phyloP scores from a whole-genome alignment of 2,329 filamentous ascomycete genomes.

The Fusarium sacchari region DNA sequence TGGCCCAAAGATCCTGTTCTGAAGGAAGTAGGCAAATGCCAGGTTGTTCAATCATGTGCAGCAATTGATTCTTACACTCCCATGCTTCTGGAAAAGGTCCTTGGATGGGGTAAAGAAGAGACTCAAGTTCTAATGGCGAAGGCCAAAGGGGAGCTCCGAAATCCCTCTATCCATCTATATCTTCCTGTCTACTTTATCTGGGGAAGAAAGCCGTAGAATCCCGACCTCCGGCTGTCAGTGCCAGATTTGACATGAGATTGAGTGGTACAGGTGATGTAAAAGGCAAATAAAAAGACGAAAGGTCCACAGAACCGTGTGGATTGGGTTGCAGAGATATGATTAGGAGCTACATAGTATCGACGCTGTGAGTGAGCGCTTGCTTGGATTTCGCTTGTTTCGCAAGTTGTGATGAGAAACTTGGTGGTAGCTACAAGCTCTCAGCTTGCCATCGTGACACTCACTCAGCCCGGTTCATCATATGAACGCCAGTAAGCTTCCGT shows the following conservation, averaged over 20 bases:
- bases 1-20: slow-evolving; percentile 25
- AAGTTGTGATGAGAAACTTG: neutral
- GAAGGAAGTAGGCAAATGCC: slow-evolving; percentile 25
- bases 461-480: neutral
- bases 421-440: neutral
- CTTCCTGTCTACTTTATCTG: slow-evolving; percentile 26
- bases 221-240: neutral
- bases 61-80: slow-evolving; percentile 34
- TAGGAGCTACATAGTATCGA: neutral
- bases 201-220: slow-evolving; percentile 18
- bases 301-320: neutral
- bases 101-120: slow-evolving; percentile 33
- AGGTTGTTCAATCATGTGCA: slow-evolving; percentile 25
- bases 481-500: neutral
- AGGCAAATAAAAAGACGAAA: neutral
- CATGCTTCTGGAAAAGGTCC: slow-evolving; percentile 21
- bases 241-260: rapidly evolving
- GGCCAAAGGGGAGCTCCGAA: slow-evolving; percentile 34
- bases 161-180: slow-evolving; percentile 31
- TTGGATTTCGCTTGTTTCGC: neutral
- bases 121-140: slow-evolving; percentile 34
- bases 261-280: too few relatives aligned
- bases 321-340: too few relatives aligned
- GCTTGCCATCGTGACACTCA: neutral
- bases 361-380: neutral